phyloP scores from a whole-genome alignment of 306 rosid species.

The Lablab purpureus region DNA sequence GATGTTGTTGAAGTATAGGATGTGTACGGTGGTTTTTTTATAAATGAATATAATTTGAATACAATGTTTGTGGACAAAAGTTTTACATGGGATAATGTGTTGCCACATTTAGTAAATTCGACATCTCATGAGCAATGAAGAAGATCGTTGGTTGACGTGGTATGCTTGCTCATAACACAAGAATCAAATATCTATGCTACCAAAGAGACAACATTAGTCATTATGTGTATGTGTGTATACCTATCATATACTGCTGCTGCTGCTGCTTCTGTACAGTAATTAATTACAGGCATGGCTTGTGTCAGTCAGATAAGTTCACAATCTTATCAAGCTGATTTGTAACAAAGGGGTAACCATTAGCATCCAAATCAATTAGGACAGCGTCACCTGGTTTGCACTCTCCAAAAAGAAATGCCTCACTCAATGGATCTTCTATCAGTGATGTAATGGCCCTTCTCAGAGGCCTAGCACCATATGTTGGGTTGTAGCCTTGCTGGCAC shows the following conservation, averaged over 20 bases:
- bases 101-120: slow-evolving; percentile 23
- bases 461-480: slow-evolving; percentile 83
- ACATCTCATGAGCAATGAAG: slow-evolving; percentile 14
- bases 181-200: slow-evolving; percentile 40
- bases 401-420: slow-evolving; percentile 74
- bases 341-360: slow-evolving; percentile 67
- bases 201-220: slow-evolving; percentile 30
- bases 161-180: slow-evolving; percentile 15
- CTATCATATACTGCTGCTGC: slow-evolving; percentile 21
- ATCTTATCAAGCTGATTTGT: slow-evolving; percentile 59
- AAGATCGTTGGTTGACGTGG: slow-evolving; percentile 28
- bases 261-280: slow-evolving; percentile 36
- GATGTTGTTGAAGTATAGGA: too few relatives aligned
- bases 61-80: slow-evolving; percentile 8
- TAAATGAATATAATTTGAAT: slow-evolving; percentile 43
- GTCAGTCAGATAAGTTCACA: slow-evolving; percentile 59
- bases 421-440: slow-evolving; percentile 75
- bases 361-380: slow-evolving; percentile 73
- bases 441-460: slow-evolving; percentile 73
- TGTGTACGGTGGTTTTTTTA: neutral
- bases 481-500: slow-evolving; percentile 73
- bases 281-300: slow-evolving; percentile 42
- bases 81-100: slow-evolving; percentile 25
- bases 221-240: slow-evolving; percentile 37
- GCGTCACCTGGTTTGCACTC: slow-evolving; percentile 76